Percentiles rank a stretch among this genome's conserved stretches.
Evolutionary conservation across 1,284 basidiomycete species (phyloP).

Genomic region (Garcileccinum viscosum): DNA sequence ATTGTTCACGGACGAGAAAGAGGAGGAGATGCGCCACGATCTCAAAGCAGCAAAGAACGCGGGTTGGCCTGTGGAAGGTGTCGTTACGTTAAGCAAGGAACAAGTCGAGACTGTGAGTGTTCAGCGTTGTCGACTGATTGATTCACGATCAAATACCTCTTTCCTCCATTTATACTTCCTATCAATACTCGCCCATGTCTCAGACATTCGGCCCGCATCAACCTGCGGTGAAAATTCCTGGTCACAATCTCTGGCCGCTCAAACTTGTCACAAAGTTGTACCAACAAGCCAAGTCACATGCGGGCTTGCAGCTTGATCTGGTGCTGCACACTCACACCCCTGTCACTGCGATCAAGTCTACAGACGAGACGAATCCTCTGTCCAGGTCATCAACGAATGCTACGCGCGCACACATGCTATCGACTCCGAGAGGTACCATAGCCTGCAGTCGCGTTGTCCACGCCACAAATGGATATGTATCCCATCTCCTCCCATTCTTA

Average conservation of each 20-base stretch:
- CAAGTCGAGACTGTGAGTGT: slow-evolving; percentile 54
- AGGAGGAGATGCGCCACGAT: slow-evolving; percentile 47
- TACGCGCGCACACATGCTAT: slow-evolving; percentile 18
- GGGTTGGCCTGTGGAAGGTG: slow-evolving; percentile 53
- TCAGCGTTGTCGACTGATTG: background rate
- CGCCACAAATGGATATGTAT: slow-evolving; percentile 81
- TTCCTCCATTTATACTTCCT: background rate
- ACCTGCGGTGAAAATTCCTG: slow-evolving; percentile 57
- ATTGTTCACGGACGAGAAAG: slow-evolving; percentile 55
- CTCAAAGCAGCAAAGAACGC: slow-evolving; percentile 60
- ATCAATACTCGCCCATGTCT: background rate
- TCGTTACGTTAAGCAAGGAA: slow-evolving; percentile 55
- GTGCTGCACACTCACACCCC: slow-evolving; percentile 74
- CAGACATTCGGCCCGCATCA: slow-evolving; percentile 64
- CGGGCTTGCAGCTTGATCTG: slow-evolving; percentile 44
- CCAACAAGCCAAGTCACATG: slow-evolving; percentile 44
- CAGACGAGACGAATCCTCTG: background rate
- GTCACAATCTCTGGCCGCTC: slow-evolving; percentile 77
- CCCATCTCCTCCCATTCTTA: slow-evolving; percentile 66
- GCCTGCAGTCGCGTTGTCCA: slow-evolving; percentile 71
- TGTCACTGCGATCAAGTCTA: slow-evolving; percentile 51
- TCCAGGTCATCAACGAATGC: background rate
- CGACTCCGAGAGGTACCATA: slow-evolving; percentile 66
- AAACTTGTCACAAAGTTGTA: slow-evolving; percentile 76
- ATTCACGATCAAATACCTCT: background rate